Evolutionary conservation across 768 basidiomycete species (phyloP), one percentile per base, ranked within the genome.

Genomic region (Solioccasus polychromus): DNA sequence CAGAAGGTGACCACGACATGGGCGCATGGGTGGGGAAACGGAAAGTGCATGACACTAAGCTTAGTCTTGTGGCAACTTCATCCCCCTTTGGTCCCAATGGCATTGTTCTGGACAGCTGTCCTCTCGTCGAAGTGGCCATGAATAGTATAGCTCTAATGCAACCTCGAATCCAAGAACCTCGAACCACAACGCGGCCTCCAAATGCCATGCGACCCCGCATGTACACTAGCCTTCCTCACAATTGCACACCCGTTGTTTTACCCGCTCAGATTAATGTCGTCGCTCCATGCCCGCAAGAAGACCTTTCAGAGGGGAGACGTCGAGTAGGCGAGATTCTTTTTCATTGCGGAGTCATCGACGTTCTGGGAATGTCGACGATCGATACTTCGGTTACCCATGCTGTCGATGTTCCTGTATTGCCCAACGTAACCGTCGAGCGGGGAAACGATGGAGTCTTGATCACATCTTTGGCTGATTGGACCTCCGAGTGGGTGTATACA

Each of bases 401-500:
- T 23, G 24, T 30, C 28, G 25, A 41, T 14, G 7, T 5, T 18
- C 42, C 47, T 31, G 30, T 11, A 22, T 26, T 37, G 10, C 24
- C 44, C 14, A 19, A 25, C 36, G 30, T 30, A 23, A 40, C 20
- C 19, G 7, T 31, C 4, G 36, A 37, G 10, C 22, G 28, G 18
- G 44, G 47, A 41, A 36, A 49, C 35, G 45, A 55, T 9, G 35
- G 12, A 5, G 9, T 14, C 23, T 35, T 55, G 24, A 32, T 52
- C 23, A 31, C 42, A 17, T 50, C 53, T 20, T 41, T 63, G 44
- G 46, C 58, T n/a, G 24, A 50, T 22, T 64, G 63, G 63, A 48
- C 57, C 28, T 59, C 57, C 2, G 48, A 57, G 28, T 61, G 61
- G 61, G 45, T 66, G 26, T 34, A 61, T 31, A 46, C 29, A 19